Percentiles rank a stretch among this genome's conserved stretches.
Evolutionary conservation across 331 rosid genomes (phyloP).

Genomic region (Malus hybrid): DNA sequence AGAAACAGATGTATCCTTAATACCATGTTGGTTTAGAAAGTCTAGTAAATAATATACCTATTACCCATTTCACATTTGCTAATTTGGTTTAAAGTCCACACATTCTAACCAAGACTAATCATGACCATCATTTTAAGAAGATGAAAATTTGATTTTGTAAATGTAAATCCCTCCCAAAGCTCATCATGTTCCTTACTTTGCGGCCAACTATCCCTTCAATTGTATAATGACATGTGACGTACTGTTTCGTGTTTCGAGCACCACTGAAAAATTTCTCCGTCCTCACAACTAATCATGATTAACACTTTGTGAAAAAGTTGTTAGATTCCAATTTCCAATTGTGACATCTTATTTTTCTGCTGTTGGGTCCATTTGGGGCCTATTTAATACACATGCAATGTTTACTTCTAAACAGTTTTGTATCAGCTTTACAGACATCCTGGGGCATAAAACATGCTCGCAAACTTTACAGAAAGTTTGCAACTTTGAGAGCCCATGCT

Average conservation of each 20-base stretch:
- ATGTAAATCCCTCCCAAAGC: background rate
- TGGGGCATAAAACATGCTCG: background rate
- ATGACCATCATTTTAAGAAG: background rate
- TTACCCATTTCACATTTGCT: no score
- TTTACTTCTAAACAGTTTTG: background rate
- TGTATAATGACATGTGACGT: no score
- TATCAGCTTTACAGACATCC: constrained; percentile 5
- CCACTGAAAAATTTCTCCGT: no score
- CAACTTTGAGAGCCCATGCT: background rate
- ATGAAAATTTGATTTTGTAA: background rate
- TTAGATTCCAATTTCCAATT: background rate
- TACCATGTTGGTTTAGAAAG: no score
- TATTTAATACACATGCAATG: constrained; percentile 6
- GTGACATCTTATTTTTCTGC: background rate
- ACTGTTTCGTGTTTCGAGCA: no score
- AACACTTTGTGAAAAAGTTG: constrained; percentile 9
- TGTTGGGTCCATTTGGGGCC: background rate
- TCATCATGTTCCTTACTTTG: background rate
- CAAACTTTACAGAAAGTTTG: constrained; percentile 1
- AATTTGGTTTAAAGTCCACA: no score
- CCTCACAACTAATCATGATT: background rate
- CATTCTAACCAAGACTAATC: no score
- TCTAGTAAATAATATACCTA: no score
- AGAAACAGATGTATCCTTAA: no score
- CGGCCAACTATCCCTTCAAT: background rate